These are phyloP conservation scores for Sarocladium brachiariae DNA, from an alignment of 2,329 filamentous ascomycete genomes.

Conservation along the genomic window DNA sequence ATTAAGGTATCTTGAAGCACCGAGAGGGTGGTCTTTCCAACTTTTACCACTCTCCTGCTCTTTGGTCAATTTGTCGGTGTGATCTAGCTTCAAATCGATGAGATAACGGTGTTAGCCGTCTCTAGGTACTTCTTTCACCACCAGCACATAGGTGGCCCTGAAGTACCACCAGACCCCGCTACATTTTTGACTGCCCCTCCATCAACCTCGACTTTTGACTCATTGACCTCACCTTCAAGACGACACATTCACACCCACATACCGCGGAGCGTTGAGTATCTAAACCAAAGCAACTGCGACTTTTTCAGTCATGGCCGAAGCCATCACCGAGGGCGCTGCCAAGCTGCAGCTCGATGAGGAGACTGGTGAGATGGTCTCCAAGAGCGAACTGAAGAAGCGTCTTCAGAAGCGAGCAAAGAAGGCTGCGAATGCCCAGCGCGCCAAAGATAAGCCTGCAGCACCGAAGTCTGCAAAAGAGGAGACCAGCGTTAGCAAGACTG, in stretches of 20 bases:
- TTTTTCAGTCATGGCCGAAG: slow-evolving; percentile 32
- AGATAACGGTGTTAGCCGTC: neutral
- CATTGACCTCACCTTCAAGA: neutral
- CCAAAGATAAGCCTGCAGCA: slow-evolving; percentile 24
- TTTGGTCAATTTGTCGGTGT: neutral
- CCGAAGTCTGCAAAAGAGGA: slow-evolving; percentile 18
- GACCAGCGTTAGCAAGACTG: slow-evolving; percentile 33
- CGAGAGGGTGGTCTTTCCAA: too few relatives aligned
- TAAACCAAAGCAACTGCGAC: neutral
- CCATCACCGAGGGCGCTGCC: slow-evolving; percentile 38
- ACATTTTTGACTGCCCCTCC: slow-evolving; percentile 6
- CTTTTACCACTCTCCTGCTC: too few relatives aligned
- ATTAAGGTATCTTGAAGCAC: too few relatives aligned
- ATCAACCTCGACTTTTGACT: slow-evolving; percentile 9
- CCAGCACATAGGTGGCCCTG: neutral
- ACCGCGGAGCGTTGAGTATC: neutral
- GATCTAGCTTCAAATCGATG: neutral
- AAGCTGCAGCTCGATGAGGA: slow-evolving; percentile 57
- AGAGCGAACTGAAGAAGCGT: slow-evolving; percentile 57
- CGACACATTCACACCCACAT: neutral
- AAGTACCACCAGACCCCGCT: slow-evolving; percentile 3
- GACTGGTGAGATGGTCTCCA: slow-evolving; percentile 60
- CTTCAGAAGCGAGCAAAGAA: slow-evolving; percentile 53
- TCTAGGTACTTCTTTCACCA: neutral
- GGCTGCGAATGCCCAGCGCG: slow-evolving; percentile 44